Conservation (phyloP, 257 asterid species). For the Paraleonurus japonicus region DNA sequence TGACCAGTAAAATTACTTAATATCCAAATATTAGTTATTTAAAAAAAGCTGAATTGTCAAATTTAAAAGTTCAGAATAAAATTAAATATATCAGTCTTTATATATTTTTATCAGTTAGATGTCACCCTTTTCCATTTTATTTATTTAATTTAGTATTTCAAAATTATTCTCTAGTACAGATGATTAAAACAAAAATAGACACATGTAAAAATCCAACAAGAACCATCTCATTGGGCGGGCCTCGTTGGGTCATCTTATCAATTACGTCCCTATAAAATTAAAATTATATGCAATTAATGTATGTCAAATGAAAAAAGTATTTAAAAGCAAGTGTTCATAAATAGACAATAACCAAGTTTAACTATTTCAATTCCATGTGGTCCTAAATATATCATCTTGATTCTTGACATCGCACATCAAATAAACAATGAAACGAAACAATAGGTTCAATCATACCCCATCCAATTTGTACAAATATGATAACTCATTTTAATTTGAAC, state of each 20-base stretch:
- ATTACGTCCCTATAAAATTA: background rate
- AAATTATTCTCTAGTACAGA: background rate
- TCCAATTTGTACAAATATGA: background rate
- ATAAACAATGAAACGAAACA: slow-evolving; percentile 16
- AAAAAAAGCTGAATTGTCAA: background rate
- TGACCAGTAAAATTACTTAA: too few relatives aligned
- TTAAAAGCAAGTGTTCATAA: background rate
- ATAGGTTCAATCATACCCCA: slow-evolving; percentile 26
- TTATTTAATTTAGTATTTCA: background rate
- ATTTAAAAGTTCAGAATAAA: background rate
- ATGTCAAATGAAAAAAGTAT: background rate
- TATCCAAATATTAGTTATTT: too few relatives aligned
- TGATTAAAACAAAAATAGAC: background rate
- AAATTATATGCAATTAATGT: background rate
- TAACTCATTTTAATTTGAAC: background rate
- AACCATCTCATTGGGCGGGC: slow-evolving; percentile 8
- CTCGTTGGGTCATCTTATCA: background rate
- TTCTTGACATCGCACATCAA: slow-evolving; percentile 24
- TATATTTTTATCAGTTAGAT: background rate
- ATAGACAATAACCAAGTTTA: background rate
- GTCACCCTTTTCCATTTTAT: background rate
- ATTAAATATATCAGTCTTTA: background rate
- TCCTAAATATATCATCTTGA: slow-evolving; percentile 17
- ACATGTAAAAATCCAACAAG: background rate
- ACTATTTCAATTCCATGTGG: slow-evolving; percentile 9